These are phyloP conservation scores for Solanum paucissectum DNA, from an alignment of 257 asterid species.

Conservation along the genomic window DNA sequence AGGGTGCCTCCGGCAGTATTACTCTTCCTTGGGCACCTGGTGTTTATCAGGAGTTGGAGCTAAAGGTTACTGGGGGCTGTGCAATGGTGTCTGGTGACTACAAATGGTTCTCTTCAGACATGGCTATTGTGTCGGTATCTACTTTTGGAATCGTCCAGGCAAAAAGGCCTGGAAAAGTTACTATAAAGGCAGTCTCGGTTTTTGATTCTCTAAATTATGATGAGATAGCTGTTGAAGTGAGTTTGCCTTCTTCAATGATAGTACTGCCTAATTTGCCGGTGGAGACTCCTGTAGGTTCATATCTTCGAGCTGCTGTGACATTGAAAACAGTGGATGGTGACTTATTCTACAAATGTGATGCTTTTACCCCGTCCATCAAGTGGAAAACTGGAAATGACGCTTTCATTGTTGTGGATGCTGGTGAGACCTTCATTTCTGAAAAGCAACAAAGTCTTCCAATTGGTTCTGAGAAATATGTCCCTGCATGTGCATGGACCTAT, in stretches of 20 bases:
- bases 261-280: constrained; percentile 69
- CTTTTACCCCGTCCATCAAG: constrained; percentile 49
- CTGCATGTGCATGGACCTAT: constrained; percentile 69
- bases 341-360: constrained; percentile 66
- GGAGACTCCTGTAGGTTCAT: constrained; percentile 66
- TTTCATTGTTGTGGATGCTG: constrained; percentile 48
- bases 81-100: constrained; percentile 72
- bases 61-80: constrained; percentile 79
- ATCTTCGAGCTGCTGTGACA: constrained; percentile 63
- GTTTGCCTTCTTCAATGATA: constrained; percentile 55
- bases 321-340: constrained; percentile 53
- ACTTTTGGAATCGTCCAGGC: constrained; percentile 75
- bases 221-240: constrained; percentile 64
- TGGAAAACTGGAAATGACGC: constrained; percentile 70
- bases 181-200: constrained; percentile 59
- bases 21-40: constrained; percentile 86
- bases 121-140: constrained; percentile 62
- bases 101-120: constrained; percentile 82
- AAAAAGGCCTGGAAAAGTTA: constrained; percentile 71
- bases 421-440: constrained; percentile 16
- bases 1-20: constrained; percentile 23
- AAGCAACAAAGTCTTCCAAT: constrained; percentile 26
- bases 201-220: constrained; percentile 71
- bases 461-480: constrained; percentile 28
- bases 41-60: constrained; percentile 75